Percentiles rank a stretch among this genome's conserved stretches.
phyloP scores from a whole-genome alignment of 1,139 yeast genomes.

The Pichia inconspicua region DNA sequence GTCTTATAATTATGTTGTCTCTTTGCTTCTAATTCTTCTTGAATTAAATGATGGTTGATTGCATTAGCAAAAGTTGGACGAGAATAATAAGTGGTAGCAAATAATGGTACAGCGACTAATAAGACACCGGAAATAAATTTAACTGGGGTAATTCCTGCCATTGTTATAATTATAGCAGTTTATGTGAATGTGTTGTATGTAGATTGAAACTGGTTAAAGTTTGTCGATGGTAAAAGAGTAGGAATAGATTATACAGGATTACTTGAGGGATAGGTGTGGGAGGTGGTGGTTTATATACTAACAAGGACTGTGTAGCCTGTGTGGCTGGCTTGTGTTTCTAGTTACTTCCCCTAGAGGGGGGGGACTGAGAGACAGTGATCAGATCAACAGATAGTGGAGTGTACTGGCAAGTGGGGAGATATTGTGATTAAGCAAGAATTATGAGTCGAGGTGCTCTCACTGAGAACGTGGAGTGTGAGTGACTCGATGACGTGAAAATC shows the following conservation, averaged over 20 bases:
- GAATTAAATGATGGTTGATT: slow-evolving; percentile 25
- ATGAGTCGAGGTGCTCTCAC: no score
- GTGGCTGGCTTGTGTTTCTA: no score
- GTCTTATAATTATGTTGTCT: slow-evolving; percentile 22
- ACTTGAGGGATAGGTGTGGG: background rate
- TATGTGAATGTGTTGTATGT: background rate
- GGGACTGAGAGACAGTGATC: no score
- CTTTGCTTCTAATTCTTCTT: slow-evolving; percentile 25
- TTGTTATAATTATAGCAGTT: background rate
- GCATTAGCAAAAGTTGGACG: slow-evolving; percentile 30
- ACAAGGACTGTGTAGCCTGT: no score
- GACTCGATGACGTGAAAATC: no score
- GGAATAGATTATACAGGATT: no score
- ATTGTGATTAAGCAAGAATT: no score
- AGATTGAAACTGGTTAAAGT: background rate
- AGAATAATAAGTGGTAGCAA: slow-evolving; percentile 19
- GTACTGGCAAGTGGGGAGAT: background rate
- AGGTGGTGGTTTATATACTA: no score
- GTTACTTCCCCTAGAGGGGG: no score
- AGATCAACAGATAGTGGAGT: no score
- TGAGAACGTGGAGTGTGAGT: no score
- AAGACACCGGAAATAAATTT: slow-evolving; percentile 24
- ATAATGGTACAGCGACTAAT: slow-evolving; percentile 25
- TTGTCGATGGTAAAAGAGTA: background rate
- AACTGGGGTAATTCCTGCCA: slow-evolving; percentile 20